Conservation (phyloP, 2,329 filamentous ascomycete species). For the Amylocarpus encephaloides region DNA sequence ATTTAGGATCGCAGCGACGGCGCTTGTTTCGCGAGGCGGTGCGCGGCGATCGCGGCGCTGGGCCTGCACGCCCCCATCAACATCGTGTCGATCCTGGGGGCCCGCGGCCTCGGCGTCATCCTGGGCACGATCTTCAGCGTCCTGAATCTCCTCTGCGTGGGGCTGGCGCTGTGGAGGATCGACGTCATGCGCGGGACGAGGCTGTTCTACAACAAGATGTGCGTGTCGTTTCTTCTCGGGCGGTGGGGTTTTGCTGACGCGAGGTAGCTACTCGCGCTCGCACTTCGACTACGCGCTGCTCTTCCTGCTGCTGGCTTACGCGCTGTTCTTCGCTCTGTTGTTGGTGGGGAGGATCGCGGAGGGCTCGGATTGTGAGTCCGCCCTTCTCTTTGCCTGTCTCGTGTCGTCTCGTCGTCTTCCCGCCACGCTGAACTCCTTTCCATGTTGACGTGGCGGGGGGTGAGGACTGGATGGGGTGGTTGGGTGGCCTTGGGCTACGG, state of each 20-base stretch:
- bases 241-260: background rate
- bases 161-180: slow-evolving; percentile 5
- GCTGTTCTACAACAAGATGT: slow-evolving; percentile 4
- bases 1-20: background rate
- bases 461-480: background rate
- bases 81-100: background rate
- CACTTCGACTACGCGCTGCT: slow-evolving; percentile 4
- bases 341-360: background rate
- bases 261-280: background rate
- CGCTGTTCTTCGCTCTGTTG: background rate
- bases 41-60: background rate
- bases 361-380: background rate
- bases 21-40: background rate
- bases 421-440: no score
- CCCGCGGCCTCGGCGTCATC: background rate
- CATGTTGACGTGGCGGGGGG: background rate
- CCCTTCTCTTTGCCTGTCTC: no score
- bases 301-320: background rate
- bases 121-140: slow-evolving; percentile 1
- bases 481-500: background rate
- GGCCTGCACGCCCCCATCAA: slow-evolving; percentile 2
- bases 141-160: slow-evolving; percentile 7
- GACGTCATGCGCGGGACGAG: slow-evolving; percentile 5
- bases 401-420: no score
- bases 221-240: background rate